Base-by-base conservation (phyloP, 148 eudicot species). In the Silene uniflora region DNA sequence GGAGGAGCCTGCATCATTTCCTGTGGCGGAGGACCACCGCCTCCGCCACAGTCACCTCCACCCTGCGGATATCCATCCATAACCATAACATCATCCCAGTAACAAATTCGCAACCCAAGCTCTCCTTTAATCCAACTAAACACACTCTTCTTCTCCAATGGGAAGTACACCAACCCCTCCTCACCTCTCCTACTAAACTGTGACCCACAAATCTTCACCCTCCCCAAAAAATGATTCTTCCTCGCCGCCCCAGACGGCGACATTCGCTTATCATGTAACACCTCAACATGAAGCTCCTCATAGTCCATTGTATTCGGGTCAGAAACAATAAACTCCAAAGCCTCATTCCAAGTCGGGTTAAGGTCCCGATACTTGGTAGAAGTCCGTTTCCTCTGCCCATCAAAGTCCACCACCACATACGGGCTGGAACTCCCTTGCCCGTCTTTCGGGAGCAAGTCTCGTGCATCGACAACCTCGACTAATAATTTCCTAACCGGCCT, bases 361-460 rank as follows among this genome's bases (percentile, higher is more conserved):
- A 95, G 86, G 67, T 87, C 95, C n/a, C 90, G 75, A 23, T 66
- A 62, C 62, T 86, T 85, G 7, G 99, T 95, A 10, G 86, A 79
- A 0, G 99, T 87, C 3, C 98, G 84, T 29, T 78, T 84, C 39
- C 90, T 79, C 67, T 95, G 99, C 60, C 98, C 98, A 66, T 95
- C 99, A 46, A 91, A 95, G 23, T 95, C 98, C 0, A 83, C 89
- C 17, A 91, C 88, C 29, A 95, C 99, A 64, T 95, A 95, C 2
- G 99, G 85, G 75, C 97, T 95, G 5, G 96, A 91, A 68, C 90
- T 95, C 6, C 99, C 99, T 59, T 90, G 92, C 11, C 99, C 99
- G 77, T 95, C 99, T 69, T 95, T 95, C 0, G 99, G 99, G 29
- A 95, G 94, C 9, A 95, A 85, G 79, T 92, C 94, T 1, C 92